Evolutionary conservation across 768 basidiomycete genomes (phyloP).

Genomic region (Russula olivacea): DNA sequence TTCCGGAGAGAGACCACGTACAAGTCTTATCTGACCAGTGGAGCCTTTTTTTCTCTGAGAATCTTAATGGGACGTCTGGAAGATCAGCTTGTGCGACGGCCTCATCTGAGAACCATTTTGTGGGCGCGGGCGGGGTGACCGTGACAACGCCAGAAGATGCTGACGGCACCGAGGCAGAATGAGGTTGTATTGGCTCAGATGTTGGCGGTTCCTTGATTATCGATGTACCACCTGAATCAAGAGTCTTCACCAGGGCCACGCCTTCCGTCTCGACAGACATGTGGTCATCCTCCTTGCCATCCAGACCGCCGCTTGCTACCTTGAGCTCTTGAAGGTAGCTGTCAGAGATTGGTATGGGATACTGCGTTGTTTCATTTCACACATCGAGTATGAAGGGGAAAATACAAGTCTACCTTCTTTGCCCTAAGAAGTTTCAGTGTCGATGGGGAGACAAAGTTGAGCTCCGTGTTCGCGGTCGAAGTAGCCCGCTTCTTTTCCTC

Average conservation of each 20-base stretch:
- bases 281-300: constrained; percentile 10
- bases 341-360: constrained; percentile 56
- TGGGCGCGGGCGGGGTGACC: neutral
- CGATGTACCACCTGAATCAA: constrained; percentile 13
- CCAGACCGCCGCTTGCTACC: constrained; percentile 7
- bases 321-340: constrained; percentile 54
- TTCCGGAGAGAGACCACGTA: constrained; percentile 32
- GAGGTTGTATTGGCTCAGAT: constrained; percentile 25
- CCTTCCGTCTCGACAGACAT: constrained; percentile 18
- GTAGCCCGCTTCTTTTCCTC: constrained; percentile 51
- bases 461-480: constrained; percentile 49
- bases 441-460: constrained; percentile 60
- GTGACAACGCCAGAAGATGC: constrained; percentile 1
- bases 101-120: constrained; percentile 28
- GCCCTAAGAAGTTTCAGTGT: constrained; percentile 56
- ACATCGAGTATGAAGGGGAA: neutral
- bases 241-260: constrained; percentile 2
- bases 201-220: neutral
- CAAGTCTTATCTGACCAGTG: constrained; percentile 86
- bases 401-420: constrained; percentile 49
- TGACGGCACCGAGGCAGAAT: constrained; percentile 12
- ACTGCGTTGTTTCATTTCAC: constrained; percentile 38
- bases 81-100: constrained; percentile 41
- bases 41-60: constrained; percentile 79
- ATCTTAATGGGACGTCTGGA: constrained; percentile 65